Percentiles rank a stretch among this genome's conserved stretches.
These are phyloP conservation scores for Vigna angularis DNA, from an alignment of 306 rosid species.

Conservation along the genomic window DNA sequence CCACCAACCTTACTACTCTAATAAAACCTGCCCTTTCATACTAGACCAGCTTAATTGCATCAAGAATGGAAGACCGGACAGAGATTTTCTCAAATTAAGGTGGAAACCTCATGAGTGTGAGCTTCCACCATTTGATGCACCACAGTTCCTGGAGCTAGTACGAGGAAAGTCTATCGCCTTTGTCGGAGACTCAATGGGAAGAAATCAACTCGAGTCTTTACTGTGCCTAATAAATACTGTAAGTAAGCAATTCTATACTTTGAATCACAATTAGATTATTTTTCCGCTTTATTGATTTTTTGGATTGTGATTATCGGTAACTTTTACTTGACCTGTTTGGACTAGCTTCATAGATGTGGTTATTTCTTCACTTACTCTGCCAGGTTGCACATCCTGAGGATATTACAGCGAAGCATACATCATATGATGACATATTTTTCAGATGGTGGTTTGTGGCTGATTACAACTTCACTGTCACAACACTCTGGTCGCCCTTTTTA, in stretches of 20 bases:
- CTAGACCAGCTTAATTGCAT: conserved; percentile 69
- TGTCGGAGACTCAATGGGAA: conserved; percentile 80
- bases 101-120: conserved; percentile 87
- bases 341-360: background rate
- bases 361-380: background rate
- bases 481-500: conserved; percentile 73
- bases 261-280: background rate
- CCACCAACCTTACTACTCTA: conserved; percentile 57
- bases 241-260: background rate
- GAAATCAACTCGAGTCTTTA: conserved; percentile 75
- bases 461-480: conserved; percentile 65
- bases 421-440: conserved; percentile 40
- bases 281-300: background rate
- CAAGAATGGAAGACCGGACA: conserved; percentile 67
- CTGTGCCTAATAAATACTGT: conserved; percentile 63
- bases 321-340: no score
- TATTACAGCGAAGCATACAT: conserved; percentile 41
- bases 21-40: conserved; percentile 61
- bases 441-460: conserved; percentile 59
- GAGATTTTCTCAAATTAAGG: conserved; percentile 63
- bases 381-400: conserved; percentile 70
- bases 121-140: conserved; percentile 65
- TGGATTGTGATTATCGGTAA: background rate
- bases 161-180: conserved; percentile 77
- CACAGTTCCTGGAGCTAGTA: conserved; percentile 63